A percentile compares a stretch with the other conserved stretches of the same genome.
Evolutionary conservation across 345 rosid species (phyloP).

Genomic region (Cochlearia excelsa): DNA sequence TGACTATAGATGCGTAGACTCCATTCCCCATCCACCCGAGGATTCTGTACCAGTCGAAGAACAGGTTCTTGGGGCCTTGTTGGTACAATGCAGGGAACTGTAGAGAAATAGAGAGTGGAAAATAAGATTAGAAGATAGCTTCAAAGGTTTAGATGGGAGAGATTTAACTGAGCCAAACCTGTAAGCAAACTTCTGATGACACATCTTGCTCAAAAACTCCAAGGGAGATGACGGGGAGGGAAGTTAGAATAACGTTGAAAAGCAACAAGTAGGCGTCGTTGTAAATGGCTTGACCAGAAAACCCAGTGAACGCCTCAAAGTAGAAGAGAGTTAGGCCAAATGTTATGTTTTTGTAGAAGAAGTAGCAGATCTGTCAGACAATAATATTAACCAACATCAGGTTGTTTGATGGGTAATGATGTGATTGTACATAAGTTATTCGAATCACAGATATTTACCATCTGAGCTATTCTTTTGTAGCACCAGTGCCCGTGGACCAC

Average conservation of each 20-base stretch:
- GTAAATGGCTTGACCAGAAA: conserved; percentile 62
- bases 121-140: conserved; percentile 4
- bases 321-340: conserved; percentile 75
- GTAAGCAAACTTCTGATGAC: conserved; percentile 66
- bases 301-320: conserved; percentile 59
- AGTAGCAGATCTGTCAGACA: conserved; percentile 52
- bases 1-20: conserved; percentile 49
- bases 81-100: conserved; percentile 77
- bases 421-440: conserved; percentile 16
- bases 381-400: conserved; percentile 33
- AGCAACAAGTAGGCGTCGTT: conserved; percentile 64
- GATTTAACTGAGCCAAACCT: conserved; percentile 39
- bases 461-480: conserved; percentile 70
- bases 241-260: conserved; percentile 68
- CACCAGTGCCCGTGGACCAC: conserved; percentile 93
- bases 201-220: conserved; percentile 81
- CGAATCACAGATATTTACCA: conserved; percentile 48
- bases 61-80: conserved; percentile 63
- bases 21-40: conserved; percentile 75
- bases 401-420: conserved; percentile 13
- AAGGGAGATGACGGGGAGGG: conserved; percentile 72
- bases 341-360: conserved; percentile 75
- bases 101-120: neutral
- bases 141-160: neutral
- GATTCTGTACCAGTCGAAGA: conserved; percentile 63